A percentile compares a stretch with the other conserved stretches of the same genome.
Conservation (phyloP, 441 rosid species). For the Populus tomentosa region DNA sequence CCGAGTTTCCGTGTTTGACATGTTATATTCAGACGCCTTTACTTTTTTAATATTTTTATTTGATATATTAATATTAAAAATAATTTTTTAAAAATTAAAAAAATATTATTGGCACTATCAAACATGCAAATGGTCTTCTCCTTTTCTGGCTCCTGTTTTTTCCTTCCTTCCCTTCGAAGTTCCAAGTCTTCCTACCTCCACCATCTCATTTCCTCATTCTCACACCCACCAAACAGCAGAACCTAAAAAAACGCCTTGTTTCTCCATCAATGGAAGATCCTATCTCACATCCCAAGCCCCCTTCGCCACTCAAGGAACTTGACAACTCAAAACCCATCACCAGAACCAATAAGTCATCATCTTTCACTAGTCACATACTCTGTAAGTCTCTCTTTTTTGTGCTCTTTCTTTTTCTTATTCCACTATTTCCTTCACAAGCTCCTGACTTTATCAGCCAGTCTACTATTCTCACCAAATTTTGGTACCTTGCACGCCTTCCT, state of each 20-base stretch:
- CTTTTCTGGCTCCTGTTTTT: slow-evolving; percentile 10
- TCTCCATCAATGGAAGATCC: slow-evolving; percentile 49
- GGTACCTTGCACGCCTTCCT: slow-evolving; percentile 64
- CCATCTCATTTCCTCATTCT: slow-evolving; percentile 9
- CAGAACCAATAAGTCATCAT: not conserved
- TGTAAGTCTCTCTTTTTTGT: slow-evolving; percentile 47
- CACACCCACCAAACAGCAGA: not conserved
- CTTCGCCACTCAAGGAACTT: slow-evolving; percentile 16
- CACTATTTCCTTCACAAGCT: slow-evolving; percentile 68
- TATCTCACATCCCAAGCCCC: slow-evolving; percentile 22
- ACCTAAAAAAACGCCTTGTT: not conserved
- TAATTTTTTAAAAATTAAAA: not conserved
- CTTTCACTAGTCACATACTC: slow-evolving; percentile 27
- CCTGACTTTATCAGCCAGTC: slow-evolving; percentile 51
- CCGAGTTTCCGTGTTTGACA: too few relatives aligned
- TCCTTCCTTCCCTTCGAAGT: slow-evolving; percentile 36
- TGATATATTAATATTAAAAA: too few relatives aligned
- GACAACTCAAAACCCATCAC: not conserved
- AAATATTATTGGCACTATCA: too few relatives aligned
- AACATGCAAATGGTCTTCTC: slow-evolving; percentile 25
- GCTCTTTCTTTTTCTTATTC: slow-evolving; percentile 58
- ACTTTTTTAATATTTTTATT: too few relatives aligned
- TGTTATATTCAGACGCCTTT: too few relatives aligned
- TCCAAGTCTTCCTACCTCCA: slow-evolving; percentile 73
- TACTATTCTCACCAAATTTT: slow-evolving; percentile 44